Evolutionary conservation across 2,329 filamentous ascomycete species (phyloP), one percentile per base, ranked within the genome.

Genomic region (Emergomyces pasteurianus): DNA sequence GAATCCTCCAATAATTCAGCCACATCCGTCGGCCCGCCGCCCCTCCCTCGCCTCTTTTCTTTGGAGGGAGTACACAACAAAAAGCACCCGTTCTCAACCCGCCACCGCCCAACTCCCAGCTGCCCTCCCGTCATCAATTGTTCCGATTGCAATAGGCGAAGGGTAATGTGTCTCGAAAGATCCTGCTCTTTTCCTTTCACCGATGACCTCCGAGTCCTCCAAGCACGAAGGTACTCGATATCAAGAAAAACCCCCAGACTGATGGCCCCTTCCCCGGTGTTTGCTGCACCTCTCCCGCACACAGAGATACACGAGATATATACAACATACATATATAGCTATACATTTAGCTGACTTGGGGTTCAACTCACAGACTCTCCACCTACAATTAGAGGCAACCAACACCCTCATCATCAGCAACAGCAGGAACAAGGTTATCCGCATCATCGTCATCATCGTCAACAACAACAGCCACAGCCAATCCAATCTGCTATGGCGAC

Each of bases 401-500:
- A 54, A 54, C 16, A 12, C 1, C 49, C 14, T 31, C 49, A 9
- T 28, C 49, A n/a, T 31, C 49, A 52, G 10, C 26, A 34, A 7
- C 49, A 52, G 2, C 47, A 26, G 9, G 23, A 31, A 5, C 47
- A 50, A 10, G n/a, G n/a, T n/a, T n/a, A n/a, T n/a, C n/a, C n/a
- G n/a, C n/a, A n/a, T n/a, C n/a, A n/a, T n/a, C n/a, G n/a, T n/a
- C n/a, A n/a, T n/a, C n/a, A n/a, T n/a, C n/a, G n/a, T n/a, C n/a
- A n/a, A n/a, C n/a, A n/a, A n/a, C n/a, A n/a, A n/a, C 21, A 69
- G 43, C 63, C 26, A 40, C 58, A n/a, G 18, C 62, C 31, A 54
- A 65, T 62, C 66, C 69, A 57, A 59, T 66, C 55, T 57, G 61
- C 62, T 67, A 70, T 60, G 62, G 67, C 56, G 67, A 71, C 53